Evolutionary conservation across 768 basidiomycete genomes (phyloP).

Genomic region (Boletus reticulatus): DNA sequence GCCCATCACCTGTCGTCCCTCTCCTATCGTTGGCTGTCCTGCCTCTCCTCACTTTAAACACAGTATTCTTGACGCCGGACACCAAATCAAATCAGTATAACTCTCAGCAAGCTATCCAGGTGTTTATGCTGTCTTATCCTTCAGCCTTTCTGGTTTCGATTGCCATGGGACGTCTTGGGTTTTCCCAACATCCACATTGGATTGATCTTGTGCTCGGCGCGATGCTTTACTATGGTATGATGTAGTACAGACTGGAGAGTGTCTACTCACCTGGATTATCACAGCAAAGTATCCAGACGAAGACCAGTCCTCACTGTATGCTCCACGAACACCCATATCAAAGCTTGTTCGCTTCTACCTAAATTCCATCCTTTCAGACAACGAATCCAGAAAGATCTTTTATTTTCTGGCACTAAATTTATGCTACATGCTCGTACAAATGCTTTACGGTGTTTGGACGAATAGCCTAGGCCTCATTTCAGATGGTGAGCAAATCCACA

Average conservation of each 20-base stretch:
- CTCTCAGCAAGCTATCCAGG: slow-evolving; percentile 50
- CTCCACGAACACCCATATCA: slow-evolving; percentile 52
- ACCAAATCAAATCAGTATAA: slow-evolving; percentile 46
- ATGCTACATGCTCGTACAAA: slow-evolving; percentile 95
- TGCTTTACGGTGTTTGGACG: slow-evolving; percentile 97
- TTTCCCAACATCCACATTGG: slow-evolving; percentile 58
- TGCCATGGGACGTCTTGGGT: slow-evolving; percentile 59
- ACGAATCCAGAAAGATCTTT: slow-evolving; percentile 93
- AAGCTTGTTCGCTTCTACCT: slow-evolving; percentile 67
- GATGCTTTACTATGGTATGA: slow-evolving; percentile 65
- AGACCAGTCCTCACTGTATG: slow-evolving; percentile 39
- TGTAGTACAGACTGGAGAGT: neutral
- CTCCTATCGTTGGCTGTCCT: slow-evolving; percentile 55
- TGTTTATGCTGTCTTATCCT: slow-evolving; percentile 60
- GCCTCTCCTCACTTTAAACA: slow-evolving; percentile 59
- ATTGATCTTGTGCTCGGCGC: slow-evolving; percentile 57
- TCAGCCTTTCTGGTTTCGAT: slow-evolving; percentile 45
- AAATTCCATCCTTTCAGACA: slow-evolving; percentile 87
- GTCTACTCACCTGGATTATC: slow-evolving; percentile 6
- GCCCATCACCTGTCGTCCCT: slow-evolving; percentile 51
- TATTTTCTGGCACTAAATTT: slow-evolving; percentile 95
- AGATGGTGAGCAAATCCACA: slow-evolving; percentile 63
- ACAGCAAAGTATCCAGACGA: slow-evolving; percentile 54
- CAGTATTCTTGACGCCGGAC: slow-evolving; percentile 60
- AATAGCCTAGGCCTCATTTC: slow-evolving; percentile 96